Conservation (phyloP, 371 early-diverging fungal genomes). For the Lichtheimia ornata region DNA sequence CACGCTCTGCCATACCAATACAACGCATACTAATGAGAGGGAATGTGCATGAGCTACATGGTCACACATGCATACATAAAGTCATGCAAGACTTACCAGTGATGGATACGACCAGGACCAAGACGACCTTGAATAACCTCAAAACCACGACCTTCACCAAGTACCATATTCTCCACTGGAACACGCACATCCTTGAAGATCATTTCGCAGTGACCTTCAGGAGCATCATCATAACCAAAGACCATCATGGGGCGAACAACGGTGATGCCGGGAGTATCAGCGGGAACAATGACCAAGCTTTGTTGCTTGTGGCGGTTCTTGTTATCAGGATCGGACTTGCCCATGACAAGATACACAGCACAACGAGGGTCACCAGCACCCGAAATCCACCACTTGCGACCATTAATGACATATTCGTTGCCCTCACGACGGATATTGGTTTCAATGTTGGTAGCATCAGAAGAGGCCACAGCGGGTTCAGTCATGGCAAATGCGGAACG, state of each 20-base stretch:
- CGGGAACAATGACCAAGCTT: constrained; percentile 88
- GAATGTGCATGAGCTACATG: constrained; percentile 8
- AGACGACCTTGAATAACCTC: constrained; percentile 96
- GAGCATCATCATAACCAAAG: constrained; percentile 96
- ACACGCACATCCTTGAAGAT: constrained; percentile 88
- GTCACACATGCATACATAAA: not conserved
- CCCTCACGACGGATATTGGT: constrained; percentile 71
- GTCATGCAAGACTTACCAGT: constrained; percentile 33
- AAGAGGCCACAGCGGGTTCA: constrained; percentile 90
- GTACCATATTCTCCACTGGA: constrained; percentile 82
- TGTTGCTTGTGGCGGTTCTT: constrained; percentile 82
- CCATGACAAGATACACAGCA: constrained; percentile 87
- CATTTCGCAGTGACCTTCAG: constrained; percentile 94
- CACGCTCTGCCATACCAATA: constrained; percentile 93
- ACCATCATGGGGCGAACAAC: constrained; percentile 86
- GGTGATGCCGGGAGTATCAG: constrained; percentile 82
- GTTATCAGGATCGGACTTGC: constrained; percentile 79
- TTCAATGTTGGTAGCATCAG: constrained; percentile 96
- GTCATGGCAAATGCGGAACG: constrained; percentile 98
- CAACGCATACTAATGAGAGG: constrained; percentile 81
- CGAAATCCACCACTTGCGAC: constrained; percentile 96
- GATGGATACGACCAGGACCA: constrained; percentile 86
- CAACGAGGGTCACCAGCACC: constrained; percentile 94
- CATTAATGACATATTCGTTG: constrained; percentile 84
- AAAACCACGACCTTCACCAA: constrained; percentile 96